A percentile compares a stretch with the other conserved stretches of the same genome.
phyloP scores from a whole-genome alignment of 23 red algal species.

The Gracilaria domingensis region DNA sequence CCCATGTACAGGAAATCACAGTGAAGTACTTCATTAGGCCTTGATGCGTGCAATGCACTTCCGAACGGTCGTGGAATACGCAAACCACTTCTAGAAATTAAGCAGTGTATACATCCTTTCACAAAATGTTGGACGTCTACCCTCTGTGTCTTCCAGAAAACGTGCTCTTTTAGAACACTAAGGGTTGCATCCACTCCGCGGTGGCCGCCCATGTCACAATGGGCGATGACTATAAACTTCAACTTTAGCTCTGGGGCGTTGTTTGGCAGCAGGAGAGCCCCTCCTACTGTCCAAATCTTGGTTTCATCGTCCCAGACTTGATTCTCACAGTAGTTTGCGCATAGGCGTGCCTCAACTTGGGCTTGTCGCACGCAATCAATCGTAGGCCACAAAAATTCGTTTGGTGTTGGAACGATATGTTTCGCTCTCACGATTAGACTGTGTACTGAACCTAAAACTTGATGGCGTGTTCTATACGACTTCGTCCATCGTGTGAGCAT shows the following conservation, averaged over 20 bases:
- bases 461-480: too few species aligned
- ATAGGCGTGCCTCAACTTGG: too few species aligned
- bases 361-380: too few species aligned
- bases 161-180: neutral
- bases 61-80: conserved; percentile 31
- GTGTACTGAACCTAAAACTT: too few species aligned
- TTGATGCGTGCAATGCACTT: neutral
- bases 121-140: conserved; percentile 8
- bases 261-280: conserved; percentile 2
- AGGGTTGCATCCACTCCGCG: conserved; percentile 37
- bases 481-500: too few species aligned
- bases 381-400: too few species aligned
- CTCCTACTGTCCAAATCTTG: neutral
- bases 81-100: neutral
- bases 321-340: neutral
- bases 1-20: conserved; percentile 59
- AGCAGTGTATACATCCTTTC: conserved; percentile 44
- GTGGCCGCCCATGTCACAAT: conserved; percentile 32
- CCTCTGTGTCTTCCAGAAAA: conserved; percentile 40
- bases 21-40: conserved; percentile 57
- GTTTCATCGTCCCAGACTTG: neutral
- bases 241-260: conserved; percentile 9
- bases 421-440: too few species aligned
- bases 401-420: too few species aligned
- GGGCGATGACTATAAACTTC: conserved; percentile 31